Percentiles rank a stretch among this genome's conserved stretches.
Evolutionary conservation across 1,284 basidiomycete species (phyloP).

Genomic region (Heliocybe sulcata): DNA sequence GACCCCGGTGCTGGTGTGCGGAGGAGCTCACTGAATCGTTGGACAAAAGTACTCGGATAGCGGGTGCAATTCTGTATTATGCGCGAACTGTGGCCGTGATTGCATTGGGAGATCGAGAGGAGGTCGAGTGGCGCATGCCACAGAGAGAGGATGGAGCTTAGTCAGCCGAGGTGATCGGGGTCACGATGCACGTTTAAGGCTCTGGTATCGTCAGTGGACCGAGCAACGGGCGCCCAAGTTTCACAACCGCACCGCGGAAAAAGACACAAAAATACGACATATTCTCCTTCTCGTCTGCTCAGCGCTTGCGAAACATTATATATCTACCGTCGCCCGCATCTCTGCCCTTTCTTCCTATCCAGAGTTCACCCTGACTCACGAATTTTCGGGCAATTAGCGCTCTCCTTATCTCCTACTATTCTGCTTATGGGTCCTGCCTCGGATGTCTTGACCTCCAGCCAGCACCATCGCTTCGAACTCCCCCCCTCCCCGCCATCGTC

Average conservation of each 20-base stretch:
- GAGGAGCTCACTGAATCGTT: background rate
- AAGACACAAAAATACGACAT: background rate
- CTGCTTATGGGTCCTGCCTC: background rate
- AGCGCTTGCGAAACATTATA: constrained; percentile 1
- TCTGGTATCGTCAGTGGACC: background rate
- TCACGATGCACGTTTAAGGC: background rate
- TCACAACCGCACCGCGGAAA: background rate
- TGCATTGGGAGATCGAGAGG: background rate
- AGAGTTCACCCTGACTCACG: background rate
- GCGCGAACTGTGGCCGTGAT: background rate
- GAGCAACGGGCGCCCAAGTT: constrained; percentile 1
- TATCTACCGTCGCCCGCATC: background rate
- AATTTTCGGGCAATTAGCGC: background rate
- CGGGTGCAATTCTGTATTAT: too few relatives aligned
- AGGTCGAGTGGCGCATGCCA: background rate
- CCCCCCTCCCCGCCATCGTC: constrained; percentile 17
- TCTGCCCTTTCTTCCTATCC: constrained; percentile 1
- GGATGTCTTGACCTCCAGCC: constrained; percentile 4
- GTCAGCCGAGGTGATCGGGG: background rate
- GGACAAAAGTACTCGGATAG: too few relatives aligned
- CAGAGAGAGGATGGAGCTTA: background rate
- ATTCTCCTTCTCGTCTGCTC: background rate
- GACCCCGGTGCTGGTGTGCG: background rate
- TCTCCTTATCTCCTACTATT: background rate
- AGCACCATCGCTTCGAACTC: constrained; percentile 11